Evolutionary conservation across 2,329 filamentous ascomycete species (phyloP), one percentile per base, ranked within the genome.

Genomic region (Phyllosticta paracitricarpa): DNA sequence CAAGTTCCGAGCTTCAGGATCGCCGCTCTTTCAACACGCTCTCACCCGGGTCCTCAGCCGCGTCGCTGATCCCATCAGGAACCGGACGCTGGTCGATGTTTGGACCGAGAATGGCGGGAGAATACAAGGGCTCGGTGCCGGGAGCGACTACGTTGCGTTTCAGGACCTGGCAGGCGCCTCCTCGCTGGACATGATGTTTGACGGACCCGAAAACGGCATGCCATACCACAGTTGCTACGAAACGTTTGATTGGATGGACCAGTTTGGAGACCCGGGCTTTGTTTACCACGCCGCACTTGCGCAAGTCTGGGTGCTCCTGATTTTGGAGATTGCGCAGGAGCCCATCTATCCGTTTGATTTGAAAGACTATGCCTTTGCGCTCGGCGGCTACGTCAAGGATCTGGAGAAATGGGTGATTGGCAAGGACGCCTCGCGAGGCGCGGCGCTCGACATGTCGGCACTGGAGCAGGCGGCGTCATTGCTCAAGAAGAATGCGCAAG

Each of bases 101-200:
- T 97, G 92, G 91, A 83, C 90, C n/a, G 77, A 80, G 19, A 78
- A 81, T 2, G 77, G 82, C 14, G 65, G 65, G 10, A 80, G 76
- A 24, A 78, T 97, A 0, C 84, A 86, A 54, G 83, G 84, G 1
- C 80, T 95, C 0, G 90, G 87, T 12, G 86, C 85, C 4, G 86
- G 83, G 9, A 88, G 90, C 66, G 94, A 97, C 73, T 94, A 90
- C 68, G 88, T 91, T 2, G 85, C 91, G 1, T 99, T 97, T 73
- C 93, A 96, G 74, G 84, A 93, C 71, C 89, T 97, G 57, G 91
- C 90, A 0, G 94, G 94, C 58, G 91, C 86, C 7, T 93, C 91
- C 54, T 92, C 89, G 10, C 79, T 99, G 61, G 91, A 97, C 71
- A 84, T 99, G 65, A 82, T 84, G 28, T 97, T 99, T 70, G 74